Conservation (phyloP, 2,329 filamentous ascomycete genomes). For the Aspergillus melleus region DNA sequence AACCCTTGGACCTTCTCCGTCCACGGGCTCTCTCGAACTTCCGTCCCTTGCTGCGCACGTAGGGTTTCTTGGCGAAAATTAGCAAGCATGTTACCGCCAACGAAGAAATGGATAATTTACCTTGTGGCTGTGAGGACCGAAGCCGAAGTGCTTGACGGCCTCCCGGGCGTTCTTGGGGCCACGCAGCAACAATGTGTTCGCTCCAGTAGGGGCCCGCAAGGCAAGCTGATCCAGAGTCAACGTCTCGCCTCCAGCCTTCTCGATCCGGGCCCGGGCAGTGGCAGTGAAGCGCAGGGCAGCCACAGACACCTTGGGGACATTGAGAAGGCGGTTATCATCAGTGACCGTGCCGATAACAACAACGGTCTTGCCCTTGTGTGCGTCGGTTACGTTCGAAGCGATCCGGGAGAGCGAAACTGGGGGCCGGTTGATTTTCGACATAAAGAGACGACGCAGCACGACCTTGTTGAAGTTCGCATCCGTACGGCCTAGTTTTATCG, state of each 20-base stretch:
- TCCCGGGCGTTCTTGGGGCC: slow-evolving; percentile 98
- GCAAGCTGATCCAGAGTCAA: slow-evolving; percentile 97
- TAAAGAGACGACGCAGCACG: slow-evolving; percentile 94
- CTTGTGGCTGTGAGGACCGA: slow-evolving; percentile 98
- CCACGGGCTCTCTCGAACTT: slow-evolving; percentile 99
- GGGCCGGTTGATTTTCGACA: slow-evolving; percentile 97
- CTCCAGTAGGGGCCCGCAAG: slow-evolving; percentile 88
- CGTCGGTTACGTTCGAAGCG: slow-evolving; percentile 64
- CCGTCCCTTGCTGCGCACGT: slow-evolving; percentile 96
- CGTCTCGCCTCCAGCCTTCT: slow-evolving; percentile 90
- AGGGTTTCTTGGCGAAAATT: slow-evolving; percentile 71
- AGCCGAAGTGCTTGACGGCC: slow-evolving; percentile 98
- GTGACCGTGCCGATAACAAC: slow-evolving; percentile 95
- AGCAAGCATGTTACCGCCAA: slow-evolving; percentile 7
- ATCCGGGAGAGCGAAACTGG: slow-evolving; percentile 94
- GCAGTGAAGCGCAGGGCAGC: slow-evolving; percentile 96
- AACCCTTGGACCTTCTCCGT: slow-evolving; percentile 95
- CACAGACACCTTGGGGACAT: slow-evolving; percentile 87
- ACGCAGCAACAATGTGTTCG: slow-evolving; percentile 95
- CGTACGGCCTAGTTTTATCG: slow-evolving; percentile 70
- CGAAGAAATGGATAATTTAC: slow-evolving; percentile 46
- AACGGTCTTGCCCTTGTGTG: slow-evolving; percentile 69
- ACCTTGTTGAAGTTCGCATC: slow-evolving; percentile 99
- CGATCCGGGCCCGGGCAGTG: slow-evolving; percentile 89
- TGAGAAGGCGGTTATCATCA: slow-evolving; percentile 92